Conservation (phyloP, 1,284 basidiomycete genomes). For the Moesziomyces parantarcticus region DNA sequence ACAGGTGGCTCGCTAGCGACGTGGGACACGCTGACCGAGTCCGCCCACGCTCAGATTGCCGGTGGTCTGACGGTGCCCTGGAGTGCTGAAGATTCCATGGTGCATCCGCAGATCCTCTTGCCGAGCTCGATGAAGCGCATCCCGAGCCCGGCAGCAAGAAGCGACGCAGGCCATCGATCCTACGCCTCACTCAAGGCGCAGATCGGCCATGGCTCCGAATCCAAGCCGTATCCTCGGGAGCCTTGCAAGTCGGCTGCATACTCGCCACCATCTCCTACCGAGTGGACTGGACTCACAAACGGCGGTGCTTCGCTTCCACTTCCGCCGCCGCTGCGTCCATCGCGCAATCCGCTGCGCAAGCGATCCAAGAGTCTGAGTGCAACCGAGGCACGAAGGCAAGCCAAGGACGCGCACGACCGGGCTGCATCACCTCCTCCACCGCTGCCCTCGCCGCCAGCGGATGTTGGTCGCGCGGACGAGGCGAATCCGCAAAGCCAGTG, state of each 20-base stretch:
- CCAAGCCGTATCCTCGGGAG: neutral
- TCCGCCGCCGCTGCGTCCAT: slow-evolving; percentile 27
- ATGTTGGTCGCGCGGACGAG: neutral
- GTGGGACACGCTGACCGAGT: neutral
- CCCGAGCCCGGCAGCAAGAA: neutral
- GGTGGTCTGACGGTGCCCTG: neutral
- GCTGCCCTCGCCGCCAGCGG: slow-evolving; percentile 5
- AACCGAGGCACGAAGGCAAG: neutral
- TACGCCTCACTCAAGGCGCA: slow-evolving; percentile 3
- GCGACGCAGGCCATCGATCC: neutral
- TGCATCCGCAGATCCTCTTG: slow-evolving; percentile 20
- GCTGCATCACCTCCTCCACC: slow-evolving; percentile 20
- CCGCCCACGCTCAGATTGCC: neutral
- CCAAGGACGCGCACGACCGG: slow-evolving; percentile 1
- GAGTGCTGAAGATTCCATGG: neutral
- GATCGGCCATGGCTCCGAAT: slow-evolving; percentile 12
- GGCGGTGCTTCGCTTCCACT: slow-evolving; percentile 8
- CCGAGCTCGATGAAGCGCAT: slow-evolving; percentile 23
- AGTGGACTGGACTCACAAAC: slow-evolving; percentile 9
- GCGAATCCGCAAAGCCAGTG: slow-evolving; percentile 1
- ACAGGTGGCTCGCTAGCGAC: neutral
- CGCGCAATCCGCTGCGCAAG: slow-evolving; percentile 20
- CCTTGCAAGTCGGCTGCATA: neutral
- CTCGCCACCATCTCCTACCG: slow-evolving; percentile 2
- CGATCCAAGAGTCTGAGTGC: slow-evolving; percentile 29